phyloP scores from a whole-genome alignment of 352 stramenopile species.

The Globisporangium sylvaticum region DNA sequence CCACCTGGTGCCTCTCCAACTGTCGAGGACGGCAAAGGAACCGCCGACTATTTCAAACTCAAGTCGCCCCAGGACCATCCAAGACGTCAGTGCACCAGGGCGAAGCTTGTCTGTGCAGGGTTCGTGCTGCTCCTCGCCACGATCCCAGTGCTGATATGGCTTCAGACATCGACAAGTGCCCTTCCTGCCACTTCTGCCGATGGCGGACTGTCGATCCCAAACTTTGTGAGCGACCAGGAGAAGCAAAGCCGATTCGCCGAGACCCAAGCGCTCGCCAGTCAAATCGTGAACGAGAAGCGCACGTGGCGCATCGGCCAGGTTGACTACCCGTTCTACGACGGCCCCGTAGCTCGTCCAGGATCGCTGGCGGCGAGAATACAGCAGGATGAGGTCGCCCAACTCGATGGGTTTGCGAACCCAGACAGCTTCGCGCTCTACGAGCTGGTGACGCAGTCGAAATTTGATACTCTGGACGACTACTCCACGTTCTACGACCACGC shows the following conservation, averaged over 20 bases:
- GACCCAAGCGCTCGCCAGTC: conserved; percentile 18
- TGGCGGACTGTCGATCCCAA: conserved; percentile 10
- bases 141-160: not conserved
- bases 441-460: not conserved
- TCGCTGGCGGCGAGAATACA: conserved; percentile 22
- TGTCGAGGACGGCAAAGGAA: no score
- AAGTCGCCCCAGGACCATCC: not conserved
- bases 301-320: conserved; percentile 21
- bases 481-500: not conserved
- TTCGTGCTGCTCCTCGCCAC: not conserved
- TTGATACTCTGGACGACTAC: not conserved
- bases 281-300: conserved; percentile 29
- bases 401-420: conserved; percentile 9
- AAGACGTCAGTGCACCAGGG: not conserved
- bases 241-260: conserved; percentile 22
- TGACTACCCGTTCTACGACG: conserved; percentile 26
- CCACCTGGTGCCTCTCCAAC: no score
- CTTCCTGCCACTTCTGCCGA: not conserved
- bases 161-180: not conserved
- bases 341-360: conserved; percentile 20
- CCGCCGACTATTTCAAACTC: not conserved
- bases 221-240: conserved; percentile 17
- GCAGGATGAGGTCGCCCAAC: conserved; percentile 16
- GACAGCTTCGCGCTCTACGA: not conserved
- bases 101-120: not conserved